Conservation (phyloP, 164 flowering plant species). For the Magnolia officinalis region DNA sequence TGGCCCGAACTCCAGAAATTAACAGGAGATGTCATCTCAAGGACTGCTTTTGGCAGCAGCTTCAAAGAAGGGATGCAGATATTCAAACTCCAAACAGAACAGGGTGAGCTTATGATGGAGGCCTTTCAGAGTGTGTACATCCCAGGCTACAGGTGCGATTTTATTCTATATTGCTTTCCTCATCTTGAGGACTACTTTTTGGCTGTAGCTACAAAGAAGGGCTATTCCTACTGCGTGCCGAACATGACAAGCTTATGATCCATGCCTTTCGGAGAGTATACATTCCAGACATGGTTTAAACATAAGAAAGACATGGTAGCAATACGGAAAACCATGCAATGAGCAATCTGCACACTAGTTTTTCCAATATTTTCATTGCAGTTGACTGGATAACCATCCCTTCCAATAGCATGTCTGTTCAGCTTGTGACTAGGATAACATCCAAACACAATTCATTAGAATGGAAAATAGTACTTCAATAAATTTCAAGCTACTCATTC, state of each 20-base stretch:
- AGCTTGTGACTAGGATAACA: too few relatives aligned
- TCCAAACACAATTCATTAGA: too few relatives aligned
- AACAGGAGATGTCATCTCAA: constrained; percentile 11
- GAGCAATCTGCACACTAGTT: too few relatives aligned
- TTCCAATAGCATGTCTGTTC: too few relatives aligned
- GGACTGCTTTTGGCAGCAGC: constrained; percentile 16
- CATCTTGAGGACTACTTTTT: not conserved
- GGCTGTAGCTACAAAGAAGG: not conserved
- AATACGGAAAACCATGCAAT: too few relatives aligned
- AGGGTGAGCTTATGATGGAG: constrained; percentile 1
- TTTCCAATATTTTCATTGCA: too few relatives aligned
- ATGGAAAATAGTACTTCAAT: too few relatives aligned
- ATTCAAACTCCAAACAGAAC: constrained; percentile 20
- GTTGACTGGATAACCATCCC: too few relatives aligned
- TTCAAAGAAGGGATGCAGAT: constrained; percentile 19
- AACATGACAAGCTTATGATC: not conserved
- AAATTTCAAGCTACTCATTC: too few relatives aligned
- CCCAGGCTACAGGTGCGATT: constrained; percentile 38
- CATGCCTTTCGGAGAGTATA: too few relatives aligned
- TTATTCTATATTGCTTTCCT: not conserved
- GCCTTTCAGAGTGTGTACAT: constrained; percentile 20
- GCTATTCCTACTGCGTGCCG: not conserved
- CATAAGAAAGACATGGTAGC: too few relatives aligned
- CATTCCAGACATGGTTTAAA: too few relatives aligned
- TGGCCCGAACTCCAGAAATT: constrained; percentile 18